phyloP scores from a whole-genome alignment of 306 rosid genomes.

The Cicer cuneatum region DNA sequence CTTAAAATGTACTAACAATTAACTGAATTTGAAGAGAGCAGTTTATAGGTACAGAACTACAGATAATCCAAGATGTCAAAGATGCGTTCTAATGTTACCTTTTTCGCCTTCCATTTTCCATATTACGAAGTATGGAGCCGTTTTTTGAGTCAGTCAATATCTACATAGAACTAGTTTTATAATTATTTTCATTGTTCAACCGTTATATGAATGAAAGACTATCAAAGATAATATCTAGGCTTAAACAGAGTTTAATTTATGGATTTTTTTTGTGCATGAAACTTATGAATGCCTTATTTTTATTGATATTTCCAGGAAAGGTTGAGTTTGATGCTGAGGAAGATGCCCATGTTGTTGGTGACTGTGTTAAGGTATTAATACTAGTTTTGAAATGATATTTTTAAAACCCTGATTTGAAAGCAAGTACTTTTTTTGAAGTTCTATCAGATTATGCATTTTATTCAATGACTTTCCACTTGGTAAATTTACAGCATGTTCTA shows the following conservation, averaged over 20 bases:
- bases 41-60: not conserved
- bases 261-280: slow-evolving; percentile 18
- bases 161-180: not conserved
- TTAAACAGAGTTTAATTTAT: slow-evolving; percentile 19
- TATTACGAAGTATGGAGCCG: not conserved
- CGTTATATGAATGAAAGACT: slow-evolving; percentile 9
- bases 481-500: slow-evolving; percentile 82
- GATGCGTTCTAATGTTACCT: not conserved
- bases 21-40: slow-evolving; percentile 8
- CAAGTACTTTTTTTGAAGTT: slow-evolving; percentile 3
- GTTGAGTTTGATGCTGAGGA: slow-evolving; percentile 82
- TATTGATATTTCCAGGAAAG: slow-evolving; percentile 67
- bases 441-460: slow-evolving; percentile 37
- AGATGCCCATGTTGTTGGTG: slow-evolving; percentile 99
- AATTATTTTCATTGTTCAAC: slow-evolving; percentile 13
- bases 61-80: not conserved
- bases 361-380: slow-evolving; percentile 86
- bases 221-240: slow-evolving; percentile 4
- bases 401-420: slow-evolving; percentile 24
- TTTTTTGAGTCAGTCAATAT: slow-evolving; percentile 10
- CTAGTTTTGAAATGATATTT: slow-evolving; percentile 9
- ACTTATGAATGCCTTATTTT: slow-evolving; percentile 37
- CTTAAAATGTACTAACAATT: slow-evolving; percentile 13
- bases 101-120: not conserved
- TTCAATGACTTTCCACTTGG: slow-evolving; percentile 15